Conservation (phyloP, 768 basidiomycete genomes). For the Lentinus brumalis region DNA sequence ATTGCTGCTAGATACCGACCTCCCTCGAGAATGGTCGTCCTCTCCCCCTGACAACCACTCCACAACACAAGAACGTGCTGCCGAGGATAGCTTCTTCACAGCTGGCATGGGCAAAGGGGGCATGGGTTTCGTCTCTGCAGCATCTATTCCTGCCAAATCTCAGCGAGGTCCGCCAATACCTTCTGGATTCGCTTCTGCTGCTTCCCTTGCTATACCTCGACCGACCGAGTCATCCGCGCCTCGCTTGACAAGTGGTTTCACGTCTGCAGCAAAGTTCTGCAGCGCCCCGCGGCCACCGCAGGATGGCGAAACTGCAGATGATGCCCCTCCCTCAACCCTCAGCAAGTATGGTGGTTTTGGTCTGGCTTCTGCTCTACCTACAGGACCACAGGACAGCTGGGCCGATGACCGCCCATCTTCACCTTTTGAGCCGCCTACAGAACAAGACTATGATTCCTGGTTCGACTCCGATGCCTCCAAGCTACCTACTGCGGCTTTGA, state of each 20-base stretch:
- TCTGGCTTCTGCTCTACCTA: constrained; percentile 4
- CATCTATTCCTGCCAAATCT: background rate
- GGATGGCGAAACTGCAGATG: background rate
- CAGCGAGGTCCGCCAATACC: too few species aligned
- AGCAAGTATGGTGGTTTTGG: constrained; percentile 5
- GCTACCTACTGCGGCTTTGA: constrained; percentile 7
- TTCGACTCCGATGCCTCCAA: constrained; percentile 14
- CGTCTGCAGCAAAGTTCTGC: background rate
- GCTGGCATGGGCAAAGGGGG: background rate
- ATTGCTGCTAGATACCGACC: background rate
- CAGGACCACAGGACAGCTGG: background rate
- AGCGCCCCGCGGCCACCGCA: background rate
- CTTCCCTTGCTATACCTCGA: background rate
- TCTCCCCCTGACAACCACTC: constrained; percentile 5
- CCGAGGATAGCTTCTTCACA: constrained; percentile 16
- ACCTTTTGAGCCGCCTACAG: constrained; percentile 2
- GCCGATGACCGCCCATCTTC: background rate
- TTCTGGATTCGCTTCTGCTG: constrained; percentile 15
- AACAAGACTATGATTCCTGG: constrained; percentile 21
- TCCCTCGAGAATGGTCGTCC: constrained; percentile 11
- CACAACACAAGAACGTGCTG: constrained; percentile 6
- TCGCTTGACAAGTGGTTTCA: background rate
- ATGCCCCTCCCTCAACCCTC: background rate
- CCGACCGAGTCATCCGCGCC: background rate
- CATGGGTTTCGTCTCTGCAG: background rate